A percentile compares a stretch with the other conserved stretches of the same genome.
Evolutionary conservation across 495 filamentous ascomycete genomes (phyloP).

Genomic region (Aspergillus sclerotioniger): DNA sequence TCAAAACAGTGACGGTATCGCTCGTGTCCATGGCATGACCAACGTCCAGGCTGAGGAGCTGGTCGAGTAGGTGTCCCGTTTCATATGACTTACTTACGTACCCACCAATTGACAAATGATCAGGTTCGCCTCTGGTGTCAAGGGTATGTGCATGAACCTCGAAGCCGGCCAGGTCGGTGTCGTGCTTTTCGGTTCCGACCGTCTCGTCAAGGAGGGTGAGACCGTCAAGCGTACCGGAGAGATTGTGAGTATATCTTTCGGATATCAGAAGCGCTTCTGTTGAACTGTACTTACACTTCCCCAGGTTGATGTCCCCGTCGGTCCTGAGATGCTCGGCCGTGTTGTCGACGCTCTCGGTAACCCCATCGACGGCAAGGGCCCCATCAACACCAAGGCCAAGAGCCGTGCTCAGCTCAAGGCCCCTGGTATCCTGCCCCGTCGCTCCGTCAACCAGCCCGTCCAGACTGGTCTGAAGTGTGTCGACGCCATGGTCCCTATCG

Average conservation of each 20-base stretch:
- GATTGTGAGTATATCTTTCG: slow-evolving; percentile 68
- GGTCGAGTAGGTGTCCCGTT: slow-evolving; percentile 79
- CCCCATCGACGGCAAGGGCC: slow-evolving; percentile 99
- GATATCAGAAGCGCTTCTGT: background rate
- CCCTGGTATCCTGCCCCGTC: slow-evolving; percentile 94
- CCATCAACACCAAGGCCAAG: slow-evolving; percentile 85
- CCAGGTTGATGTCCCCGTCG: slow-evolving; percentile 96
- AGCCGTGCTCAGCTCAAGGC: slow-evolving; percentile 98
- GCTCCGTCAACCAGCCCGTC: slow-evolving; percentile 95
- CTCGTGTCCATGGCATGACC: slow-evolving; percentile 98
- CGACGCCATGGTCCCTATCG: slow-evolving; percentile 99
- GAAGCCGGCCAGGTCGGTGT: slow-evolving; percentile 99
- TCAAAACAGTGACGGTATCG: slow-evolving; percentile 91
- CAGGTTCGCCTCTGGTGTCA: slow-evolving; percentile 98
- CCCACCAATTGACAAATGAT: slow-evolving; percentile 39
- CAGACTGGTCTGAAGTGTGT: slow-evolving; percentile 99
- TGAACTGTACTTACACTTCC: slow-evolving; percentile 24
- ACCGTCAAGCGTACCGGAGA: slow-evolving; percentile 99
- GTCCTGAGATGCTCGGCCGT: slow-evolving; percentile 89
- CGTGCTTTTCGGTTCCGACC: slow-evolving; percentile 99
- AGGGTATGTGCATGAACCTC: slow-evolving; percentile 99
- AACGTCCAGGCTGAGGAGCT: slow-evolving; percentile 99
- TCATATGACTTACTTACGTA: slow-evolving; percentile 12
- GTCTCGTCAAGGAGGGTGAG: slow-evolving; percentile 99
- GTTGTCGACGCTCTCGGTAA: slow-evolving; percentile 98